phyloP scores from a whole-genome alignment of 768 basidiomycete genomes.

The Boletus rufocinnamomeus region DNA sequence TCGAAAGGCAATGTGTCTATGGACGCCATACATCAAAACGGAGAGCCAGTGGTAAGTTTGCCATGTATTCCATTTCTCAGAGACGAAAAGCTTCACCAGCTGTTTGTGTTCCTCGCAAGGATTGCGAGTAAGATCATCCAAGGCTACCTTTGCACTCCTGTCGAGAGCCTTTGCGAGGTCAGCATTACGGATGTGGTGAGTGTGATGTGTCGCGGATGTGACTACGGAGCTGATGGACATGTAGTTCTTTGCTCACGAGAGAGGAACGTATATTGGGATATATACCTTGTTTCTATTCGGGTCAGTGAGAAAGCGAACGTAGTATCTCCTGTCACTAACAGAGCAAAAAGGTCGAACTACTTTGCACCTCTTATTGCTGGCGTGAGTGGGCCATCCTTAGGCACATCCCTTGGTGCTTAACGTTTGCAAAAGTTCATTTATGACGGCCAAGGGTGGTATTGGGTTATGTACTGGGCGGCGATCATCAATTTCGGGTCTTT shows the following conservation, averaged over 20 bases:
- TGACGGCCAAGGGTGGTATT: constrained; percentile 24
- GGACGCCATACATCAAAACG: constrained; percentile 23
- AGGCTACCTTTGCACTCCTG: constrained; percentile 24
- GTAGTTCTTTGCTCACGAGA: constrained; percentile 25
- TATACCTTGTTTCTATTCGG: constrained; percentile 24
- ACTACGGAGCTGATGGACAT: not conserved
- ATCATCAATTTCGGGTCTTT: constrained; percentile 22
- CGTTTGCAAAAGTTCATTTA: constrained; percentile 17
- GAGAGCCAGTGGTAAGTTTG: constrained; percentile 19
- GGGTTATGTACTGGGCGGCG: constrained; percentile 27
- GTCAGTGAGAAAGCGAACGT: constrained; percentile 1
- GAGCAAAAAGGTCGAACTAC: constrained; percentile 17
- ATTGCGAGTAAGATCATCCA: constrained; percentile 24
- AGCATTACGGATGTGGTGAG: constrained; percentile 21
- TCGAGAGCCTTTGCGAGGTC: constrained; percentile 26
- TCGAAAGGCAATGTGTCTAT: constrained; percentile 21
- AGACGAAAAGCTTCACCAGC: not conserved
- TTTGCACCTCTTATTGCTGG: constrained; percentile 25
- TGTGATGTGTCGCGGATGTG: not conserved
- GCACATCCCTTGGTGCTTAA: not conserved
- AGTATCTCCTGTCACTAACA: not conserved
- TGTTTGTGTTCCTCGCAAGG: constrained; percentile 2
- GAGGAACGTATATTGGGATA: constrained; percentile 23
- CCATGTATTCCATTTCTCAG: too few species aligned
- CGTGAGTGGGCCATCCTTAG: constrained; percentile 3